Conservation (phyloP, 108 stramenopile species). For the Seminavis robusta region DNA sequence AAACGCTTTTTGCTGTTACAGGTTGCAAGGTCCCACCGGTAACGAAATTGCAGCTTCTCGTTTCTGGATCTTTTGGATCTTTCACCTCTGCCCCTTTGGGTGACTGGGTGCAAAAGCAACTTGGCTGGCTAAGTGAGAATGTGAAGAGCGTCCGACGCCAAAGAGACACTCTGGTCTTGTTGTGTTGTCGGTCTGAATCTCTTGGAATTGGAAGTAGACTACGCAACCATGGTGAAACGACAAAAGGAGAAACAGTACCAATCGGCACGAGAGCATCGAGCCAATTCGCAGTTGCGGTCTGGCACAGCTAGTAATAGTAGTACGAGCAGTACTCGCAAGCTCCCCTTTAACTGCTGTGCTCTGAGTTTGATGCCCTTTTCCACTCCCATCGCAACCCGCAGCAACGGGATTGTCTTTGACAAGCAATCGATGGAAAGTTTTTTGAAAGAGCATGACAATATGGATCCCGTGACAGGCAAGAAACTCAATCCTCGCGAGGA, state of each 20-base stretch:
- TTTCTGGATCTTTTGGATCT: too few relatives aligned
- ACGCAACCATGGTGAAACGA: constrained; percentile 67
- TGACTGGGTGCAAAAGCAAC: too few relatives aligned
- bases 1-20: too few relatives aligned
- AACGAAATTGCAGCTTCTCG: too few relatives aligned
- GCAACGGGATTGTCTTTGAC: constrained; percentile 89
- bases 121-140: too few relatives aligned
- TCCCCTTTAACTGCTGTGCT: constrained; percentile 97
- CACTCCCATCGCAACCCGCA: constrained; percentile 63
- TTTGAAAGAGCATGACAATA: constrained; percentile 74
- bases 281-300: constrained; percentile 55
- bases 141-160: too few relatives aligned
- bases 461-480: constrained; percentile 83
- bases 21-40: too few relatives aligned
- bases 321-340: constrained; percentile 30
- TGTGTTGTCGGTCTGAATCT: too few relatives aligned
- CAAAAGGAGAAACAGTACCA: constrained; percentile 89
- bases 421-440: constrained; percentile 80
- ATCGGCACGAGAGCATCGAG: constrained; percentile 66
- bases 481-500: constrained; percentile 57
- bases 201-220: too few relatives aligned
- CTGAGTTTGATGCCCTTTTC: constrained; percentile 83
- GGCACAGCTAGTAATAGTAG: constrained; percentile 17
- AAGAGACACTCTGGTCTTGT: too few relatives aligned
- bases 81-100: too few relatives aligned